Evolutionary conservation across 441 rosid species (phyloP).

Genomic region (Croton setiger): DNA sequence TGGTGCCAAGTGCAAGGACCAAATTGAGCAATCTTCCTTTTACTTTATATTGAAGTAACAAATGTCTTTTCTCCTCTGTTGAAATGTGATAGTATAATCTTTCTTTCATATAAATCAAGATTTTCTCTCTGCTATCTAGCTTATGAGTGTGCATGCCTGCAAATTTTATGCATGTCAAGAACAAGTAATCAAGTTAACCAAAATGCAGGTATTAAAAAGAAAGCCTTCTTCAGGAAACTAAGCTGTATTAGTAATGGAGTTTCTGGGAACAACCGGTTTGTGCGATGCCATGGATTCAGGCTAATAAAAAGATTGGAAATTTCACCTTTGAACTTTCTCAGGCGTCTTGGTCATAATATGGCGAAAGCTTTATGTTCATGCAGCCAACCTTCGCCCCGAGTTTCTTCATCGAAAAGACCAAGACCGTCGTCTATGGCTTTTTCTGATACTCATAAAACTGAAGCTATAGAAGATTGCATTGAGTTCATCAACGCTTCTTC

Average conservation of each 20-base stretch:
- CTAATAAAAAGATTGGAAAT: conserved; percentile 36
- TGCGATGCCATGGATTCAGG: conserved; percentile 47
- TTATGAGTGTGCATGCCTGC: too few relatives aligned
- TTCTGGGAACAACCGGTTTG: conserved; percentile 25
- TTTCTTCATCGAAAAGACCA: conserved; percentile 43
- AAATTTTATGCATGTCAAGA: conserved; percentile 12
- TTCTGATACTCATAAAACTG: conserved; percentile 46
- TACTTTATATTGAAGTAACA: conserved; percentile 3
- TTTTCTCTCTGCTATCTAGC: not conserved
- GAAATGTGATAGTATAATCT: not conserved
- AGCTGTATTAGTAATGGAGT: conserved; percentile 11
- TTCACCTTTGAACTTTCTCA: conserved; percentile 44
- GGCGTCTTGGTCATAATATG: conserved; percentile 39
- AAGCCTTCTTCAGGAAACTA: conserved; percentile 24
- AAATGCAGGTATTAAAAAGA: conserved; percentile 29
- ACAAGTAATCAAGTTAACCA: conserved; percentile 22
- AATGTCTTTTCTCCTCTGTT: not conserved
- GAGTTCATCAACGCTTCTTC: conserved; percentile 70
- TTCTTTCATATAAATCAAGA: not conserved
- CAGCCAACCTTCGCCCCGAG: conserved; percentile 34
- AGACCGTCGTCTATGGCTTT: conserved; percentile 33
- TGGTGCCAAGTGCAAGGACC: too few relatives aligned
- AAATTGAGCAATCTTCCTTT: too few relatives aligned
- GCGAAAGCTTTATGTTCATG: conserved; percentile 40
- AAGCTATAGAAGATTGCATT: conserved; percentile 76